Evolutionary conservation across 306 rosid species (phyloP).

Genomic region (Citrullus mucosospermus): DNA sequence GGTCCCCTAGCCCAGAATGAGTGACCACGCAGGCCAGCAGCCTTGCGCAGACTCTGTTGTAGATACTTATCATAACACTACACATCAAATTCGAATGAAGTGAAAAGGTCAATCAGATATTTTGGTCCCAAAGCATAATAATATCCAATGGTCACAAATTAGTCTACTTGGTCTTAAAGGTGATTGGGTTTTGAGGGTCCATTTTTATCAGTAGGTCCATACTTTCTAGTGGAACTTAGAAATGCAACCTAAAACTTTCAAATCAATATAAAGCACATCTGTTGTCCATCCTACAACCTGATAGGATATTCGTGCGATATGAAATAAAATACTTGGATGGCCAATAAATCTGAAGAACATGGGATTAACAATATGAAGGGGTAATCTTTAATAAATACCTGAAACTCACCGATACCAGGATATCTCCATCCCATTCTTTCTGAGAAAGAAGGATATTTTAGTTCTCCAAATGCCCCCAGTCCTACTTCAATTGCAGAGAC

Average conservation of each 20-base stretch:
- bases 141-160: neutral
- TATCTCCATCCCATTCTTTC: constrained; percentile 96
- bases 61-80: constrained; percentile 93
- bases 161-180: neutral
- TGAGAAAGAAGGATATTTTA: constrained; percentile 86
- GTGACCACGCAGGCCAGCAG: constrained; percentile 86
- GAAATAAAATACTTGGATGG: neutral
- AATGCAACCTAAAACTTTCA: neutral
- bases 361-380: neutral
- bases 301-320: neutral
- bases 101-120: constrained; percentile 3
- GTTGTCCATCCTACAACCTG: neutral
- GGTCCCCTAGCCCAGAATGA: constrained; percentile 95
- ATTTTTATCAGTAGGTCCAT: neutral
- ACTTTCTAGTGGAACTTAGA: neutral
- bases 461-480: constrained; percentile 91
- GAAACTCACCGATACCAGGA: constrained; percentile 99
- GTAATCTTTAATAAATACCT: constrained; percentile 48
- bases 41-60: constrained; percentile 66
- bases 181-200: neutral
- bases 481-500: constrained; percentile 80
- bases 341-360: neutral
- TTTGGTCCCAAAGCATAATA: neutral
- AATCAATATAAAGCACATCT: neutral
- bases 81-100: constrained; percentile 12